phyloP scores from a whole-genome alignment of 306 rosid species.

The Senna tora region DNA sequence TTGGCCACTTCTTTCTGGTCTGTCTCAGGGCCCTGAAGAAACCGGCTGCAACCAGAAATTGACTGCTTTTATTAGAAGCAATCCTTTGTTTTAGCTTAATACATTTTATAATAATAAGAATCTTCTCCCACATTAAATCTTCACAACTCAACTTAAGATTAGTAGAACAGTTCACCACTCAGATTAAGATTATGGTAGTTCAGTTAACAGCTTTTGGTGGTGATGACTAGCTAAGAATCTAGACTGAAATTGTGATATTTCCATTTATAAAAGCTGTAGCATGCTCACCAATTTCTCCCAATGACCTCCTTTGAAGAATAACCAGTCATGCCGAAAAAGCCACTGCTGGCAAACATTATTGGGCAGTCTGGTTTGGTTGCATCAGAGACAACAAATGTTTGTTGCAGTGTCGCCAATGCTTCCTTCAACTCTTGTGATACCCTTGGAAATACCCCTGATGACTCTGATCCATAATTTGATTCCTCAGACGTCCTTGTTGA shows the following conservation, averaged over 20 bases:
- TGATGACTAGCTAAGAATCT: constrained; percentile 7
- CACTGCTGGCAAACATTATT: constrained; percentile 83
- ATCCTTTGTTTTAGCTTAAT: constrained; percentile 16
- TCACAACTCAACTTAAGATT: constrained; percentile 2
- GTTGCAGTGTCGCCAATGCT: constrained; percentile 75
- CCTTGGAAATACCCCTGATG: constrained; percentile 59
- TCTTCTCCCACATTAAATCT: neutral
- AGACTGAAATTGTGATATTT: constrained; percentile 27
- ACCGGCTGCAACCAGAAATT: constrained; percentile 71
- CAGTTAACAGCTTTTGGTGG: constrained; percentile 20
- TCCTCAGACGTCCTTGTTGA: constrained; percentile 64
- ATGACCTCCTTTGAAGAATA: constrained; percentile 80
- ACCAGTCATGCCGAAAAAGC: constrained; percentile 87
- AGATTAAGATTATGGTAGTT: neutral
- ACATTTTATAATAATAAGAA: constrained; percentile 1
- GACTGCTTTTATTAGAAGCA: constrained; percentile 13
- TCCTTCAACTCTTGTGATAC: constrained; percentile 76
- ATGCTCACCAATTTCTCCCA: constrained; percentile 88
- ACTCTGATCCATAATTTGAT: constrained; percentile 49
- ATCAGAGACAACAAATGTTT: constrained; percentile 91
- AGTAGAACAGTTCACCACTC: constrained; percentile 3
- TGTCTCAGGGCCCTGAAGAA: constrained; percentile 93
- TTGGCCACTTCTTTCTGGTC: constrained; percentile 78
- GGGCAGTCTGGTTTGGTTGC: constrained; percentile 93
- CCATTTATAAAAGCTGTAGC: constrained; percentile 3